These are phyloP conservation scores for Pseudoscleropodium purum DNA, from an alignment of 225 moss, liverwort and hornwort genomes.

Conservation along the genomic window DNA sequence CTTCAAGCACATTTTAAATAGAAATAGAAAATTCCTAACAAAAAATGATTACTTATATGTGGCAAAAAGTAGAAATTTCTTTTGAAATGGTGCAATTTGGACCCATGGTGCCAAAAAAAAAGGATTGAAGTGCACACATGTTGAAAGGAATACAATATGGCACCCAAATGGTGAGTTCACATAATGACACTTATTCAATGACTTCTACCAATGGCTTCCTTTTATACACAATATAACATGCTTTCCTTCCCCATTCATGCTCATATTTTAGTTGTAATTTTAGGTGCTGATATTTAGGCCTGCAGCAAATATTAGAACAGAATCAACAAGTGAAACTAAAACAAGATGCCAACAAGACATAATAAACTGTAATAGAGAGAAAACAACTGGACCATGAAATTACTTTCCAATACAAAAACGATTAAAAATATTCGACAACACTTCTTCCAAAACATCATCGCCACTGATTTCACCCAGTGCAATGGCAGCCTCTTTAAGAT, in stretches of 20 bases:
- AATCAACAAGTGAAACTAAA: background rate
- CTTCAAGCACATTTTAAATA: no score
- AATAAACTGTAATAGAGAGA: background rate
- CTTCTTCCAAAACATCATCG: constrained; percentile 88
- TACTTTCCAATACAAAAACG: constrained; percentile 93
- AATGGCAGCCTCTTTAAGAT: constrained; percentile 85
- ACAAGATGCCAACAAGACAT: background rate
- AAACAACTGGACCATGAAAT: background rate
- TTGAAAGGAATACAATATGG: background rate
- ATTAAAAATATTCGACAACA: constrained; percentile 81
- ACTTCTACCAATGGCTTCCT: background rate
- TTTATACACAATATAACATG: background rate
- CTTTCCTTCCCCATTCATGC: background rate
- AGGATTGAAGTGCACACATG: no score
- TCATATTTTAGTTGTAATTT: background rate
- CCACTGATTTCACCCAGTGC: constrained; percentile 87
- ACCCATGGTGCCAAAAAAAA: no score
- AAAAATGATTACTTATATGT: no score
- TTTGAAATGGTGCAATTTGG: no score
- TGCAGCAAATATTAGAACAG: background rate
- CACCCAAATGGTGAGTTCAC: background rate
- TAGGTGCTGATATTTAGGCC: background rate
- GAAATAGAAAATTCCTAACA: no score
- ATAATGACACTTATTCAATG: background rate
- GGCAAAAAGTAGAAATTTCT: no score